phyloP scores from a whole-genome alignment of 257 asterid genomes.

The Anisodus acutangulus region DNA sequence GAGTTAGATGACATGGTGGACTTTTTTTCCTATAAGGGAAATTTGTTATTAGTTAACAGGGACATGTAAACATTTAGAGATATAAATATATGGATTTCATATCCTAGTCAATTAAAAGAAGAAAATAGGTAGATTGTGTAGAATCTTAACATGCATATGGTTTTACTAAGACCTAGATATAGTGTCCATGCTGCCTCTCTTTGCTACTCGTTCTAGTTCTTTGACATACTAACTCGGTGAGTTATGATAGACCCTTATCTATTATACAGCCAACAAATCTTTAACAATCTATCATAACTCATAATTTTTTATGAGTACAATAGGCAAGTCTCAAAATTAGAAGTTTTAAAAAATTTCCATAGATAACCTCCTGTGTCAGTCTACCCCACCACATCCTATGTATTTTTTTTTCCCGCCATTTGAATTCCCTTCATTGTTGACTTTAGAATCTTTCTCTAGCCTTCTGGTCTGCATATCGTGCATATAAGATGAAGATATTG shows the following conservation, averaged over 20 bases:
- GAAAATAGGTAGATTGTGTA: not conserved
- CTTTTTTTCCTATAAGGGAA: not conserved
- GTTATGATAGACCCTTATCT: not conserved
- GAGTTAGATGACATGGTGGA: not conserved
- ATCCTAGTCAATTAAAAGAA: not conserved
- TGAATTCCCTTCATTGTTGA: not conserved
- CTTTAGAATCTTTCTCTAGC: slow-evolving; percentile 14
- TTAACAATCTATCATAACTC: not conserved
- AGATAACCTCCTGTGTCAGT: not conserved
- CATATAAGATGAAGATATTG: not conserved
- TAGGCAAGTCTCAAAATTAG: not conserved
- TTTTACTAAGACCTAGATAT: no score
- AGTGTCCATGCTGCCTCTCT: not conserved
- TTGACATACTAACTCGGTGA: not conserved
- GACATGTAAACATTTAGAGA: not conserved
- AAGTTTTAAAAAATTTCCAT: not conserved
- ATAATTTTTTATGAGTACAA: not conserved
- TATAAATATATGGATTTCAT: not conserved
- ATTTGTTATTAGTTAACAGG: not conserved
- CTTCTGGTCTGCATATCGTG: slow-evolving; percentile 10
- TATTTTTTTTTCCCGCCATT: not conserved
- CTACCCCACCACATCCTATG: not conserved
- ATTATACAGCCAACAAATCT: not conserved
- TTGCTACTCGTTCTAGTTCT: not conserved
- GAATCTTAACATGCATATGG: not conserved